phyloP scores from a whole-genome alignment of 768 basidiomycete species.

The Lactarius sp. region DNA sequence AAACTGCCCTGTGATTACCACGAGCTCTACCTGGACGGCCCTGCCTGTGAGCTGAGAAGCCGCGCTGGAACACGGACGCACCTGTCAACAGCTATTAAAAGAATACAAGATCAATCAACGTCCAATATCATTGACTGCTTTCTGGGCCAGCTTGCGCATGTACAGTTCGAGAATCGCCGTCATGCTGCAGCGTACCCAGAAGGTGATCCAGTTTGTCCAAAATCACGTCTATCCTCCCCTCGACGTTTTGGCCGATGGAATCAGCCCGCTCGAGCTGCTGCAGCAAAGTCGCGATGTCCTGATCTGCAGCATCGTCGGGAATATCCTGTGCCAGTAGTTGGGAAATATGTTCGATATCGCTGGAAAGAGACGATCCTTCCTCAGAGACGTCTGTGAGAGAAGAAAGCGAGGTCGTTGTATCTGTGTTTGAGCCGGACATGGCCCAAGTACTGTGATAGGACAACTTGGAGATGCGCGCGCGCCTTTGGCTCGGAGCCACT shows the following conservation, averaged over 20 bases:
- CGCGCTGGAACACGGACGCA: slow-evolving; percentile 2
- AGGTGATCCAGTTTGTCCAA: slow-evolving; percentile 54
- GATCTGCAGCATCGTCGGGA: slow-evolving; percentile 35
- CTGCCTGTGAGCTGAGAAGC: background rate
- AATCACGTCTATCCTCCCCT: slow-evolving; percentile 56
- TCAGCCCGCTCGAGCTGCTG: slow-evolving; percentile 52
- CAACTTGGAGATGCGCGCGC: background rate
- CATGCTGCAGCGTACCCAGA: slow-evolving; percentile 41
- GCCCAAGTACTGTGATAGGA: background rate
- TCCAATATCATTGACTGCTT: background rate
- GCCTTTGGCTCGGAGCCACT: too few species aligned
- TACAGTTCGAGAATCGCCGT: slow-evolving; percentile 11
- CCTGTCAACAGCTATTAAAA: slow-evolving; percentile 1
- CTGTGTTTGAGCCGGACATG: slow-evolving; percentile 8
- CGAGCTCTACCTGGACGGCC: background rate
- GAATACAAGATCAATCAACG: background rate
- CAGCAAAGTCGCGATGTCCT: slow-evolving; percentile 48
- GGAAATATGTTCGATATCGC: slow-evolving; percentile 37
- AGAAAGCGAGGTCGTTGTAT: background rate
- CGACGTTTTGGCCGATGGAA: slow-evolving; percentile 56
- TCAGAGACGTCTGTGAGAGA: slow-evolving; percentile 2
- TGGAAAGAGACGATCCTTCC: slow-evolving; percentile 29
- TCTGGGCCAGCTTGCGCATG: background rate
- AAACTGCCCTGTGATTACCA: background rate
- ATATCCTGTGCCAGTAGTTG: slow-evolving; percentile 32